Evolutionary conservation across 305 asterid species (phyloP).

Genomic region (Solanum hybrid): DNA sequence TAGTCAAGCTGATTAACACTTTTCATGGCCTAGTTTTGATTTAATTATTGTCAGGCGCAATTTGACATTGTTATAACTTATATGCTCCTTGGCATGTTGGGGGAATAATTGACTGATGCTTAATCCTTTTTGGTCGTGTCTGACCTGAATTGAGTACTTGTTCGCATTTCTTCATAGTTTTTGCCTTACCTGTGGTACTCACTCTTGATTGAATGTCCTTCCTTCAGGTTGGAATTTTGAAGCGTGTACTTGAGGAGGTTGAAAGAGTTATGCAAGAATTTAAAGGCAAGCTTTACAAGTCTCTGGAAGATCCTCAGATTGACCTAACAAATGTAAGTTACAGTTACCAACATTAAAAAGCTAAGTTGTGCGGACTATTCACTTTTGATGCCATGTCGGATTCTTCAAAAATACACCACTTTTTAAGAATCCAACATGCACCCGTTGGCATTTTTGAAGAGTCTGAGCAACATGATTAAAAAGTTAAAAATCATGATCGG

Average conservation of each 20-base stretch:
- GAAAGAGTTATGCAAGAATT: conserved; percentile 97
- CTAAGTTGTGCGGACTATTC: neutral
- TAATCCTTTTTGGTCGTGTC: neutral
- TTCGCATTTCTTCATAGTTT: neutral
- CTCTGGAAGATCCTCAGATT: conserved; percentile 94
- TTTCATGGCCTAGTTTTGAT: conserved; percentile 1
- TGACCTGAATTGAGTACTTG: neutral
- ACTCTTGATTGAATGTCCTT: conserved; percentile 3
- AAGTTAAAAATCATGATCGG: neutral
- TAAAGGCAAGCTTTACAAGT: conserved; percentile 80
- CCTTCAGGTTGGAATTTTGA: conserved; percentile 89
- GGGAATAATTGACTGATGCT: neutral
- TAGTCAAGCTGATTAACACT: neutral
- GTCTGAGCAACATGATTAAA: neutral
- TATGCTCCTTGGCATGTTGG: neutral
- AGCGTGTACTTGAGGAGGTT: conserved; percentile 98
- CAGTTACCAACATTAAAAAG: neutral
- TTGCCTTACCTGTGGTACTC: neutral
- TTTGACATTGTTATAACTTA: neutral
- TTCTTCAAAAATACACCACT: neutral
- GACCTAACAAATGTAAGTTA: conserved; percentile 77
- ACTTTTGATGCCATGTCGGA: neutral
- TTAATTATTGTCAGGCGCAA: neutral
- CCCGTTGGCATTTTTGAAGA: neutral
- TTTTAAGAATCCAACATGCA: neutral